Base-by-base conservation (phyloP, 805 yeast genomes). In the Yamadazyma insecticola region DNA sequence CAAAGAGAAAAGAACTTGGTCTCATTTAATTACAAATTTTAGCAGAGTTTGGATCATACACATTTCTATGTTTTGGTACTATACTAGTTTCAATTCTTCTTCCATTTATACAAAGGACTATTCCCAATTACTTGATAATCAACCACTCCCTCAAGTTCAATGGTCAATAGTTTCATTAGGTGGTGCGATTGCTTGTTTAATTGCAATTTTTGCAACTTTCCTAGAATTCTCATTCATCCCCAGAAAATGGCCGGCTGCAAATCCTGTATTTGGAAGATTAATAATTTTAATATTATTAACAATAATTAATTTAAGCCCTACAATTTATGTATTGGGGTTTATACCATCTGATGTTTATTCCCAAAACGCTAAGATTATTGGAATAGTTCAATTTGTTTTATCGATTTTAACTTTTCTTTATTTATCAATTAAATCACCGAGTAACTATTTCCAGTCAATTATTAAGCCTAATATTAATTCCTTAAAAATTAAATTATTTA, bases 31-130 rank as follows among this genome's bases (percentile, higher is more conserved):
- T 0, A 62, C 72, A 1, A 71, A 72, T 40, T 72, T 71, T 39
- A 70, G 65, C 42, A 50, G 78, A 38, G 64, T 73, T 11, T 73
- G 78, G 78, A 64, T 69, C 9, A 69, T 73, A 29, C 78, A 73
- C 42, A 40, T 68, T 5, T 52, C 69, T 2, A 54, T 66, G 47
- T 73, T 67, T 46, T 73, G 78, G 78, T 72, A 64, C 40, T 70
- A 57, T 38, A 67, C 74, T 4, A 58, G 70, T 35, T 68, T 70
- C 41, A 73, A 73, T 39, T 62, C 77, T 0, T 74, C 76, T 1
- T 53, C 72, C 4, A 43, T 73, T 5, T 72, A 70, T 48, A 73
- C 78, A 6, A 49, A 47, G 15, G 43, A 66, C 25, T 72, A 69
- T 38, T 32, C 40, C 20, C 72, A 62, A 33, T 32, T 60, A 20